Evolutionary conservation across 2,329 filamentous ascomycete species (phyloP), one percentile per base, ranked within the genome.

Genomic region (Aspergillus quadricinctus): DNA sequence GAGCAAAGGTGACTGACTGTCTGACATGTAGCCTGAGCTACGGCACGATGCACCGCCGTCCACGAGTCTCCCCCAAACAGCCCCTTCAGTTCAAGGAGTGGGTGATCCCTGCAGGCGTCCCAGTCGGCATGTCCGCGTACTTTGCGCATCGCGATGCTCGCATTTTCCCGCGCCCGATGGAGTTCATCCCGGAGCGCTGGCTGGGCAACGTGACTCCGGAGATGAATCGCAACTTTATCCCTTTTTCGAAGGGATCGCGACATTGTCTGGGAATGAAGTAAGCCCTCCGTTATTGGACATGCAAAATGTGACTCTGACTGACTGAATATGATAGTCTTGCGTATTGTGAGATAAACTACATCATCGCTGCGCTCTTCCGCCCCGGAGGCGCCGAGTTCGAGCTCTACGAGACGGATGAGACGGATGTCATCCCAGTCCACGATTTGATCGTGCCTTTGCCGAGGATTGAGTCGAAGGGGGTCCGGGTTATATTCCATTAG

Each of bases 261-360:
- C 74, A 71, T 63, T 80, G 78, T 57, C 62, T 75, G 4, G 77
- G 77, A 10, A 73, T 73, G 49, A 77, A 79, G 60, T 62, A 50
- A 14, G 37, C 19, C n/a, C 23, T n/a, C 23, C 23, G 3, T 41
- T 21, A 41, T 21, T 41, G n/a, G n/a, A n/a, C n/a, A 41, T n/a
- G 37, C 37, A 19, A 19, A 41, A 41, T 21, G 23, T 41, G 37
- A 19, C 37, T 41, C 17, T 41, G 37, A 41, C 37, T n/a, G 23
- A 23, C 23, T 21, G 11, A 7, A 11, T 41, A 2, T 6, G n/a
- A n/a, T 41, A 41, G 37, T 41, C 37, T 41, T 4, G 37, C 37
- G 37, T 41, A 41, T 14, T 11, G 10, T 6, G 37, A 41, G n/a
- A 21, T 41, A 11, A 41, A 41, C 37, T 7, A 41, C 37, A 14